A percentile compares a stretch with the other conserved stretches of the same genome.
Evolutionary conservation across 371 early-diverging fungal species (phyloP).

Genomic region (Mucor saturninus): DNA sequence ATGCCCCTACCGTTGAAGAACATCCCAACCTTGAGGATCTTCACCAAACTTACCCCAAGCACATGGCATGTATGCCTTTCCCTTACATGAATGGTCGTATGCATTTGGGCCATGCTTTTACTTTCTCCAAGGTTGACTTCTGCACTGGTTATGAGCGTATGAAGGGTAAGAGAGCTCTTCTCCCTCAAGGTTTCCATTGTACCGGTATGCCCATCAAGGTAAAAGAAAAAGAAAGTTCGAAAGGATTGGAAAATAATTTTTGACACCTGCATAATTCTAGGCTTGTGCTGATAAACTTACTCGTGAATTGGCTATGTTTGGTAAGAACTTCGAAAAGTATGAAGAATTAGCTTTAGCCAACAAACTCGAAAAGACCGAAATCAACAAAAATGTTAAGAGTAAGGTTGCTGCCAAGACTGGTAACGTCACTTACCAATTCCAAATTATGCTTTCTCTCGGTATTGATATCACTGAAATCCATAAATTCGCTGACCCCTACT

Average conservation of each 20-base stretch:
- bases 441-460: conserved; percentile 95
- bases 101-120: conserved; percentile 99
- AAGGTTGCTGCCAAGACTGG: conserved; percentile 92
- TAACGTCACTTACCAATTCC: conserved; percentile 89
- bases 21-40: conserved; percentile 55
- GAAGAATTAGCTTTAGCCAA: conserved; percentile 57
- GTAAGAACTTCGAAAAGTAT: conserved; percentile 75
- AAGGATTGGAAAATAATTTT: background rate
- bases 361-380: conserved; percentile 48
- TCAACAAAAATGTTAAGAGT: conserved; percentile 75
- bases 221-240: conserved; percentile 13
- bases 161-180: conserved; percentile 94
- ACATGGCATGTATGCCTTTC: conserved; percentile 97
- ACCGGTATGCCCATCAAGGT: conserved; percentile 99
- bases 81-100: conserved; percentile 99
- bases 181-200: conserved; percentile 99
- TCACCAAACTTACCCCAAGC: conserved; percentile 84
- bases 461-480: conserved; percentile 89
- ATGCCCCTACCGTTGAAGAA: conserved; percentile 83
- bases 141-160: conserved; percentile 93
- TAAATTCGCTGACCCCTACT: conserved; percentile 93
- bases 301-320: conserved; percentile 95
- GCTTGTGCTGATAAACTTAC: conserved; percentile 98
- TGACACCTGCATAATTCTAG: conserved; percentile 35
- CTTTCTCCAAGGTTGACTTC: conserved; percentile 98